Base-by-base conservation (phyloP, 805 yeast genomes). In the Zygosaccharomyces gambellarensis region DNA sequence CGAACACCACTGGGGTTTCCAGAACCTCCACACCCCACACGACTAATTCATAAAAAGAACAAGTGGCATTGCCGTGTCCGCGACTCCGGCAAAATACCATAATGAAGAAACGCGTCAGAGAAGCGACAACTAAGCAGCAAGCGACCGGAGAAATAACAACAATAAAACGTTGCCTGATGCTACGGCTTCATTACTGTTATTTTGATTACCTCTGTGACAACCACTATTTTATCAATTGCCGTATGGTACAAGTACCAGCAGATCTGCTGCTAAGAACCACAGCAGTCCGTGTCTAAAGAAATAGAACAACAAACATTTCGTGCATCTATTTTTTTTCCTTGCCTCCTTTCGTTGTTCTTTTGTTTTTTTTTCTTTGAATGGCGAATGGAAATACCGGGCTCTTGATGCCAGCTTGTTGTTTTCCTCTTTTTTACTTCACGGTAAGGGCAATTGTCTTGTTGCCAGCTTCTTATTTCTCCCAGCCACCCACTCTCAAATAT, bases 381-480 rank as follows among this genome's bases (percentile, higher is more conserved):
- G 38, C 22, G 38, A 34, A 34, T 34, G 5, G 22, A 10, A 34
- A 6, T 34, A 1, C 38, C 11, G n/a, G 19, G 21, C 14, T 17
- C 22, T 34, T 31, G 49, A 30, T 39, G 53, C 28, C 47, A 55
- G 54, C 53, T 44, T 56, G 57, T 49, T 48, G 45, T 50, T 45
- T 51, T 42, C 23, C 22, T 29, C 34, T 31, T 42, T 30, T 31
- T 28, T 39, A 10, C 29, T 46, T 48, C 22, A 30, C 39, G 38
- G 25, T 19, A 44, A 39, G n/a, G 32, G 17, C 28, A 25, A 19
- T 28, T 10, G 30, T 42, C 36, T 34, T 34, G 43, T 27, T 42
- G 5, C 22, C 38, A 34, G n/a, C 22, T 32, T 32, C 36, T 17
- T 32, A 32, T 32, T 34, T 25, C 28, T 25, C 28, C 28, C 28